Conservation (phyloP, 768 basidiomycete genomes). For the Astraeus odoratus region DNA sequence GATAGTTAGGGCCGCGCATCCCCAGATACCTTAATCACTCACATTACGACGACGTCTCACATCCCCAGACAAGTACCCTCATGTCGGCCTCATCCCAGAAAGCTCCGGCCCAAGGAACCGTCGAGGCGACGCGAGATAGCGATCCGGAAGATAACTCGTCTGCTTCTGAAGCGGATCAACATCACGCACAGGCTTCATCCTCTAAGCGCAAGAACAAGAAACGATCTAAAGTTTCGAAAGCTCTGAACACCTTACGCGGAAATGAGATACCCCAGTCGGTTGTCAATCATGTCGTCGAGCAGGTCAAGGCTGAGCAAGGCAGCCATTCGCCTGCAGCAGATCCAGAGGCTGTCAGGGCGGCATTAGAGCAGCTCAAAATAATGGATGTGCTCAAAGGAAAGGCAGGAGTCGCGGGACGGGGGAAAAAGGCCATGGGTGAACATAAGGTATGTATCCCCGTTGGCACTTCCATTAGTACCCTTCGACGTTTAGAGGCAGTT, state of each 20-base stretch:
- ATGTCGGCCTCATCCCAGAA: slow-evolving; percentile 33
- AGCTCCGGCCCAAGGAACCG: slow-evolving; percentile 35
- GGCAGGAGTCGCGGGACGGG: slow-evolving; percentile 64
- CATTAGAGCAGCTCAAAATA: slow-evolving; percentile 72
- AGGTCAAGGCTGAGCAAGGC: slow-evolving; percentile 56
- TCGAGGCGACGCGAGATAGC: slow-evolving; percentile 30
- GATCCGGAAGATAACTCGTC: slow-evolving; percentile 29
- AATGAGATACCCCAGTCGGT: slow-evolving; percentile 52
- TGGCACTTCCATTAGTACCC: slow-evolving; percentile 3
- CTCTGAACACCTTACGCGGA: slow-evolving; percentile 41
- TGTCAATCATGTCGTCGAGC: slow-evolving; percentile 59
- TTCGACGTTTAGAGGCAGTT: slow-evolving; percentile 49
- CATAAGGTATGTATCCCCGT: slow-evolving; percentile 61
- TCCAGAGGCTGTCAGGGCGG: slow-evolving; percentile 59
- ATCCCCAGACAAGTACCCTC: not conserved
- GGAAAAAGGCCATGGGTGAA: slow-evolving; percentile 76
- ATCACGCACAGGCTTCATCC: slow-evolving; percentile 29
- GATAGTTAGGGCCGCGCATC: no score
- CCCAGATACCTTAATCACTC: no score
- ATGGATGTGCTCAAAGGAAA: slow-evolving; percentile 85
- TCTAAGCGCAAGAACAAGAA: slow-evolving; percentile 80
- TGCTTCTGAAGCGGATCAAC: slow-evolving; percentile 26
- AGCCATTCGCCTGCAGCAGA: slow-evolving; percentile 39
- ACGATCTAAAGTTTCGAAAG: slow-evolving; percentile 64
- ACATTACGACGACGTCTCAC: not conserved